Conservation (phyloP, 768 basidiomycete genomes). For the Serendipita vermifera region DNA sequence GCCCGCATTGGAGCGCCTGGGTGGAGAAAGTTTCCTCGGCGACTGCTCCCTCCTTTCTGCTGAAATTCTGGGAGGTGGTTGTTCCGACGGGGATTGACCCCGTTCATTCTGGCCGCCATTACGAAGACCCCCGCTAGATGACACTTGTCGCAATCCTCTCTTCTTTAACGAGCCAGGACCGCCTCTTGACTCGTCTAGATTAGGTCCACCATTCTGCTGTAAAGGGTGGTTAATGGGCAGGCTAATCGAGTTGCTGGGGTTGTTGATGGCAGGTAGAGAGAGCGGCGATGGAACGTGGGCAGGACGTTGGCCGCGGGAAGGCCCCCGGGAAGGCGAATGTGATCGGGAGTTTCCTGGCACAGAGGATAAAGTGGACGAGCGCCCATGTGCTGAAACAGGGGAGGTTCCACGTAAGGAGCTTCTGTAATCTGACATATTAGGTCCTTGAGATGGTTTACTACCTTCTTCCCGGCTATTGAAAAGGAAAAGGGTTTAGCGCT, state of each 20-base stretch:
- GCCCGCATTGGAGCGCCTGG: neutral
- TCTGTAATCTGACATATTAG: neutral
- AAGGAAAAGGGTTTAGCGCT: too few species aligned
- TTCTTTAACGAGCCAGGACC: neutral
- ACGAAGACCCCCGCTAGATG: constrained; percentile 3
- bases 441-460: neutral
- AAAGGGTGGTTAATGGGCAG: neutral
- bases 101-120: neutral
- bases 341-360: constrained; percentile 10
- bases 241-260: constrained; percentile 19
- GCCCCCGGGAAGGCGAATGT: constrained; percentile 30
- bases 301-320: constrained; percentile 20
- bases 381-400: neutral
- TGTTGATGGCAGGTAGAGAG: constrained; percentile 29
- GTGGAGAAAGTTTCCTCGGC: neutral
- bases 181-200: neutral
- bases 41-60: neutral
- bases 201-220: neutral
- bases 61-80: neutral
- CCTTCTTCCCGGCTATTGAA: constrained; percentile 1
- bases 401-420: neutral
- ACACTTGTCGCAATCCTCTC: neutral
- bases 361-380: neutral
- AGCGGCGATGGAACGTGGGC: constrained; percentile 16
- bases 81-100: neutral